Conservation (phyloP, 768 basidiomycete species). For the Tulasnella sp. region DNA sequence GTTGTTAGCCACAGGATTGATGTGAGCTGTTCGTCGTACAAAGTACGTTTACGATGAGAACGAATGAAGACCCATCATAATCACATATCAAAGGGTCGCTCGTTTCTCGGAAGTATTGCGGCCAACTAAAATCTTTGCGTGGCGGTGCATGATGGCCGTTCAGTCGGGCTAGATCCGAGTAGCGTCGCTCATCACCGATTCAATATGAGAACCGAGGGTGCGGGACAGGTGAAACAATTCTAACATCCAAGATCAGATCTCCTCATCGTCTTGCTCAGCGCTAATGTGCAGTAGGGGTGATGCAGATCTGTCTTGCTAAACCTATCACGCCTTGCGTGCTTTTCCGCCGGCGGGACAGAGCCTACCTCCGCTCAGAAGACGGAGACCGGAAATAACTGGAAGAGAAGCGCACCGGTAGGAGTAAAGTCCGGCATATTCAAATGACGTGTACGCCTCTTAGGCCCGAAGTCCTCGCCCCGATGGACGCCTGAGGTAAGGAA, state of each 20-base stretch:
- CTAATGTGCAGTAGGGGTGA: neutral
- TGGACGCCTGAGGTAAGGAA: neutral
- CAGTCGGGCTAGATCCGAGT: neutral
- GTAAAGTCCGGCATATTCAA: neutral
- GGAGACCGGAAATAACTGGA: neutral
- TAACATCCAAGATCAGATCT: neutral
- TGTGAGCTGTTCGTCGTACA: neutral
- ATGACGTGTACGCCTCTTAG: neutral
- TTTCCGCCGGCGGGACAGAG: neutral
- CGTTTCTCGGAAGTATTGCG: neutral
- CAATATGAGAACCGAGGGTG: neutral
- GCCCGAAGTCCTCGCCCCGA: neutral
- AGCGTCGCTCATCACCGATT: neutral
- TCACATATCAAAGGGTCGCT: neutral
- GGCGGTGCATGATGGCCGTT: neutral
- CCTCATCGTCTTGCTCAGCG: neutral
- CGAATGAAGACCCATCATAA: neutral
- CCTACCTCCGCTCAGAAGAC: neutral
- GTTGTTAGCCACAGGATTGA: neutral
- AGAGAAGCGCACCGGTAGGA: neutral
- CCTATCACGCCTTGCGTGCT: neutral
- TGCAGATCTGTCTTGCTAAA: neutral
- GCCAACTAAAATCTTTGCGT: neutral
- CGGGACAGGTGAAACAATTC: neutral
- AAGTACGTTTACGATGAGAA: neutral